phyloP scores from a whole-genome alignment of 139 green algal species.

The Chlorella sp. region DNA sequence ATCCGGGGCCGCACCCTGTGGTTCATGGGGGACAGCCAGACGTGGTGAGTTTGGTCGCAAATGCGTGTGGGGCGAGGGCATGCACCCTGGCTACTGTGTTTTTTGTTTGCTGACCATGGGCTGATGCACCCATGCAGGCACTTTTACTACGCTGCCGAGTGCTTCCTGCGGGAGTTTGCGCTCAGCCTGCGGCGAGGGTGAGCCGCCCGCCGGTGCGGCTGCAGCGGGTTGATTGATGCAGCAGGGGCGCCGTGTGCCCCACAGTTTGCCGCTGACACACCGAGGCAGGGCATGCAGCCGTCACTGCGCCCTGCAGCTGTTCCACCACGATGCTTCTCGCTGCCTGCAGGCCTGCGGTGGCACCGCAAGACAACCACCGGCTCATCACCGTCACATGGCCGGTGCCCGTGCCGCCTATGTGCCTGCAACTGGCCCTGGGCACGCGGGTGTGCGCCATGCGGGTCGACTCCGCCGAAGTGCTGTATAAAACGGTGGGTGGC shows the following conservation, averaged over 20 bases:
- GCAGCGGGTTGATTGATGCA: not conserved
- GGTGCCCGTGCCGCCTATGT: conserved; percentile 7
- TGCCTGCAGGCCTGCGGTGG: not conserved
- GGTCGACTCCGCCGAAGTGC: not conserved
- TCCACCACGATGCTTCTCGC: no score
- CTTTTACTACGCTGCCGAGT: conserved; percentile 34
- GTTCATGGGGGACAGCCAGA: conserved; percentile 50
- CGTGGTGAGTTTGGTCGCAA: not conserved
- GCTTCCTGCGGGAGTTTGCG: conserved; percentile 37
- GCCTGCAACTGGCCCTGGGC: conserved; percentile 16
- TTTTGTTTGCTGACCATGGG: no score
- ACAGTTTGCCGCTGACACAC: no score
- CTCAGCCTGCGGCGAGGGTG: conserved; percentile 5
- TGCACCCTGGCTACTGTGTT: no score
- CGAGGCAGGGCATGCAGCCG: no score
- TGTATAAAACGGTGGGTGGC: conserved; percentile 1
- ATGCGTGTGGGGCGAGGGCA: no score
- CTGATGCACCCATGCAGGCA: no score
- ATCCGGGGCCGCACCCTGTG: conserved; percentile 46
- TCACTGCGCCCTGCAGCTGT: no score
- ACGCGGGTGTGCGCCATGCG: conserved; percentile 24
- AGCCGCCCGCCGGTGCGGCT: not conserved
- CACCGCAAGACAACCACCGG: not conserved
- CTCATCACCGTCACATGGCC: conserved; percentile 24
- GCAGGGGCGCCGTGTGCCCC: no score